Evolutionary conservation across 2,329 filamentous ascomycete genomes (phyloP), one percentile per base, ranked within the genome.

Genomic region (Aspergillus ochraceoroseus): DNA sequence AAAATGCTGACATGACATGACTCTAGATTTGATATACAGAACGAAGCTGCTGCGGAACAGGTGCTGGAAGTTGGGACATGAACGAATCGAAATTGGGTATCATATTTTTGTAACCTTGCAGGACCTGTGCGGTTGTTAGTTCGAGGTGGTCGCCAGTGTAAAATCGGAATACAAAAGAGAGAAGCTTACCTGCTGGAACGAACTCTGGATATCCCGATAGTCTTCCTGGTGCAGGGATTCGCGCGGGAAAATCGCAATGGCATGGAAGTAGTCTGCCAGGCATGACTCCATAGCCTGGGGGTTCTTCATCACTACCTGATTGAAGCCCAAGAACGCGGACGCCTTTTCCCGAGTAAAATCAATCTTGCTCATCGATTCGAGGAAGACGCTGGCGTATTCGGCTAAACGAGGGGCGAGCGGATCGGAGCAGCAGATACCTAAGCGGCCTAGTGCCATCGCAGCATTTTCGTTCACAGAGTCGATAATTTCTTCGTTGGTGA

Each of bases 321-420:
- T 85, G 67, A 98, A 95, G 0, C 92, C 92, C 56, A 87, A 81
- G 63, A 96, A 87, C 0, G 92, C 90, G 17, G 89, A 89, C 1
- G 85, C 87, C 69, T 98, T 98, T 67, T 98, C 92, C 46, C 94
- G 86, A 2, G 87, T 90, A 57, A 86, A 83, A 37, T 87, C 83
- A 20, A 96, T 83, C 48, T 87, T 85, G 45, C 80, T 77, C 77
- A 98, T 94, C 2, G 83, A 80, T 36, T 72, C 74, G 38, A 98
- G 68, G 70, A 95, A 96, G 23, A 85, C 79, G 23, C 83, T 79
- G 0, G 90, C 87, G 62, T 94, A 94, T 20, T 78, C 82, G 12
- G 77, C 75, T 26, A 98, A 76, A 46, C 87, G 83, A 1, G 87
- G 82, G 1, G 87, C 87, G 40, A 98, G 72, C 37, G 81, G 72